These are phyloP conservation scores for Lomentospora prolificans DNA, from an alignment of 2,329 filamentous ascomycete species.

Conservation along the genomic window DNA sequence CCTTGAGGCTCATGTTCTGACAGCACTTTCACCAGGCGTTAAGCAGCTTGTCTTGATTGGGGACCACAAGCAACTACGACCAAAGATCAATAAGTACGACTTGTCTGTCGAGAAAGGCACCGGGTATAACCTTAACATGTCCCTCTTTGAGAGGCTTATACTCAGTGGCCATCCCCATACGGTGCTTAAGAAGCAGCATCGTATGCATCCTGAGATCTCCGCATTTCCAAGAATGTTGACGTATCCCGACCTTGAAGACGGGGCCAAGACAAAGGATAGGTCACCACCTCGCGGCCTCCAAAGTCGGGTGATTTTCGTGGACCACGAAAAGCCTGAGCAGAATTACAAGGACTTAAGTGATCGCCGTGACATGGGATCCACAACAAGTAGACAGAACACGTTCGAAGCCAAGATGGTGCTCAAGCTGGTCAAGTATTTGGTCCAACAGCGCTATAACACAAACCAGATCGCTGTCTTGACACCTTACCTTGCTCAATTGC, in stretches of 20 bases:
- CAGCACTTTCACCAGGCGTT: conserved; percentile 42
- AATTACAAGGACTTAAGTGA: neutral
- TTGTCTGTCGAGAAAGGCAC: conserved; percentile 42
- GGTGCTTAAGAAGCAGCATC: conserved; percentile 51
- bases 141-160: conserved; percentile 60
- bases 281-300: conserved; percentile 44
- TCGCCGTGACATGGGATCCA: conserved; percentile 40
- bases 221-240: conserved; percentile 44
- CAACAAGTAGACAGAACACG: conserved; percentile 39
- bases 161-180: conserved; percentile 40
- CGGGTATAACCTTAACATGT: conserved; percentile 40
- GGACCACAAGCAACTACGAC: conserved; percentile 63
- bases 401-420: conserved; percentile 60
- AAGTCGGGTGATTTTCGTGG: conserved; percentile 54
- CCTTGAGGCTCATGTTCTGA: conserved; percentile 47
- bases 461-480: conserved; percentile 59
- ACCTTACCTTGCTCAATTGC: conserved; percentile 62
- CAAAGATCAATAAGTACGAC: conserved; percentile 52
- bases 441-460: conserved; percentile 60
- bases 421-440: conserved; percentile 55
- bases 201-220: conserved; percentile 61
- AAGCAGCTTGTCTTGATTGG: conserved; percentile 62
- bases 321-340: conserved; percentile 46
- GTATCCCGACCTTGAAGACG: conserved; percentile 53
- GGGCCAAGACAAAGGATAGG: conserved; percentile 34